These are phyloP conservation scores for Penicillium palitans DNA, from an alignment of 2,329 filamentous ascomycete genomes.

Conservation along the genomic window DNA sequence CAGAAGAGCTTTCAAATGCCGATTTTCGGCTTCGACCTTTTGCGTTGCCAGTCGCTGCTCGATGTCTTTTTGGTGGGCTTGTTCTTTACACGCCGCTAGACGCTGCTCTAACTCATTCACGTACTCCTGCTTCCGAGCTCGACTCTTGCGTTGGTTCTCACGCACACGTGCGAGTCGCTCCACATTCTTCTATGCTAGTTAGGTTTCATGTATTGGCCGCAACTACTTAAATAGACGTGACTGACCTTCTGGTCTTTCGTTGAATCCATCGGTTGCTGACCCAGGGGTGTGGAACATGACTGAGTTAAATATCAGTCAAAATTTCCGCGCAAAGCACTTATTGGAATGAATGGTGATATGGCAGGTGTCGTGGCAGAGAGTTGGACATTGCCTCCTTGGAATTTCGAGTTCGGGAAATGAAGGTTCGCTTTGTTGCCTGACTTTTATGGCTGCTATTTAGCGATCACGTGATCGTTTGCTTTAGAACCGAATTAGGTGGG, in stretches of 20 bases:
- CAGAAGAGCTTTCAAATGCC: conserved; percentile 30
- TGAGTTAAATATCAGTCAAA: background rate
- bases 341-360: background rate
- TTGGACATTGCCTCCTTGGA: background rate
- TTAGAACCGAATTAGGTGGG: background rate
- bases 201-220: conserved; percentile 1
- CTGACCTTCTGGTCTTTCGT: conserved; percentile 16
- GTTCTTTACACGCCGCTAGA: conserved; percentile 29
- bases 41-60: conserved; percentile 36
- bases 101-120: conserved; percentile 39
- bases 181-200: conserved; percentile 22
- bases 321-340: background rate
- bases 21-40: conserved; percentile 38
- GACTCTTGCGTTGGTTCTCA: conserved; percentile 42
- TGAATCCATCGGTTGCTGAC: conserved; percentile 1
- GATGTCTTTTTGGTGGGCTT: conserved; percentile 34
- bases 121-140: conserved; percentile 39
- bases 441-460: background rate
- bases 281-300: background rate
- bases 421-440: background rate
- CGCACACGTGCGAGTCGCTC: conserved; percentile 43
- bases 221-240: background rate
- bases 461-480: background rate
- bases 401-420: background rate
- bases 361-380: background rate